Evolutionary conservation across 495 filamentous ascomycete genomes (phyloP), one percentile per base, ranked within the genome.

Genomic region (Aspergillus homomorphus): DNA sequence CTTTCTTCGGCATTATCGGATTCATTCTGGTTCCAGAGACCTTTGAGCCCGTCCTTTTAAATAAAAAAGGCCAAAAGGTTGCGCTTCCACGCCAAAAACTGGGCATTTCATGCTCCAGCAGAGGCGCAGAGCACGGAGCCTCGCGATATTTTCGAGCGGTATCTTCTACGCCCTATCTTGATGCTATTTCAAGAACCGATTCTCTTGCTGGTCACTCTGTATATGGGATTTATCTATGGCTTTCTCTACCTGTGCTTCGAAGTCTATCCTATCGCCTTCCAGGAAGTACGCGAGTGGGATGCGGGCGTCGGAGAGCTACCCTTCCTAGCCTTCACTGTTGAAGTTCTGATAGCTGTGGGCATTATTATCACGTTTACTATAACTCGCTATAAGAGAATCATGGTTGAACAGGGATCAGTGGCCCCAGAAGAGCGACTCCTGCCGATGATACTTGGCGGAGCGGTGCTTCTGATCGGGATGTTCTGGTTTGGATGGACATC

Each of bases 151-250:
- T 57, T 67, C 21, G 66, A 65, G 8, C 67, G 73, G 5, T 72
- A 71, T 16, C 60, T 79, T 0, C 69, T 65, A 9, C 62, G 69
- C 1, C 76, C 76, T 15, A 28, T 78, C 14, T 65, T 69, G 6
- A 83, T 93, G 60, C 79, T 95, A 6, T 78, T 91, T 62, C 79
- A 77, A 50, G 90, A 93, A 69, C 90, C 90, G 12, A 91, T 48
- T 15, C 23, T 14, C 7, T 21, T 48, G 20, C 19, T 48, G 18
- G 20, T 93, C 56, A 85, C 92, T 30, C 73, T 87, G 0, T 68
- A 87, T 0, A 67, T 91, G 6, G 75, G 75, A 51, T 85, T 82
- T 58, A 66, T 86, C 5, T 87, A 84, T 69, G 84, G 84, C 18
- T 64, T 85, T 8, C 78, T 82, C 63, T 87, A 86, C 65, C 77